Base-by-base conservation (phyloP, 257 asterid genomes). In the Lavandula angustifolia region DNA sequence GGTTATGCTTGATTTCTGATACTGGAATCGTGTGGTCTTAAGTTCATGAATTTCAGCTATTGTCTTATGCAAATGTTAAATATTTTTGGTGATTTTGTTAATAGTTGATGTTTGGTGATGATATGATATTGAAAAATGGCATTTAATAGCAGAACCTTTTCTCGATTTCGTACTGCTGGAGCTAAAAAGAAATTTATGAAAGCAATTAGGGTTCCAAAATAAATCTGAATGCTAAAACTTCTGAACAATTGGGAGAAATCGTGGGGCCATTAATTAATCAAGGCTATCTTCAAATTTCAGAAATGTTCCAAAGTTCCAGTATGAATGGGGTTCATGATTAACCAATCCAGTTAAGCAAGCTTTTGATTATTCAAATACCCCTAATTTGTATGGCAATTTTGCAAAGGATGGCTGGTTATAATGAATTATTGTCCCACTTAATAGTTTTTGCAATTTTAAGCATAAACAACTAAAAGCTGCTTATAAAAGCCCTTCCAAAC, bases 1-100 rank as follows among this genome's bases (percentile, higher is more conserved):
- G 10, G 12, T 69, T 34, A 9, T 9, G 70, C 50, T 70, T 52
- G 7, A 16, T 61, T 13, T 9, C 6, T 57, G 44, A 9, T 47
- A 17, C 10, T 48, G 9, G n/a, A 57, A 14, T 74, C 62, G 37
- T 55, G 22, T 17, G 9, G 7, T 37, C 9, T 29, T 56, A 13
- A 48, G 1, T 8, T 13, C 51, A 35, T 59, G 50, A 18, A 27
- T 6, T 60, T 41, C 4, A 60, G 40, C 9, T 40, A 40, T 60
- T 40, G 27, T 41, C 4, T 40, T 10, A 9, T 59, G 38, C 38
- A 22, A 22, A 22, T 22, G 5, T 22, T 5, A 18, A 3, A 14
- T 17, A 13, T 42, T 40, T 42, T 42, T 22, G 27, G 4, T 22
- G 9, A 7, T 60, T 53, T 58, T 58, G 51, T 4, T 40, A 5